These are phyloP conservation scores for Pseudotsuga menziesii DNA, from an alignment of 75 land plant species.

Conservation along the genomic window DNA sequence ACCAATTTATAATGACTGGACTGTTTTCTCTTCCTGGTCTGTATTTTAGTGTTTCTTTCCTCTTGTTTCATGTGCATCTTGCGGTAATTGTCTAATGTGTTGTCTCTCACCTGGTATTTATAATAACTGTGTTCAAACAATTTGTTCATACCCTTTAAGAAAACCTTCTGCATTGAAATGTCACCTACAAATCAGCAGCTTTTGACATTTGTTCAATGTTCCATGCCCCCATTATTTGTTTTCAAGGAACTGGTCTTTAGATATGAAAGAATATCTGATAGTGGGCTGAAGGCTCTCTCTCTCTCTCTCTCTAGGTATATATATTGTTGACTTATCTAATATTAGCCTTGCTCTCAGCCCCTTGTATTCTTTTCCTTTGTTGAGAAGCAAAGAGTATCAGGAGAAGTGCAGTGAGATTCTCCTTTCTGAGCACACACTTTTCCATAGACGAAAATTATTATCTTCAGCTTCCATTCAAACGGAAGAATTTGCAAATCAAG, in stretches of 20 bases:
- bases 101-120: neutral
- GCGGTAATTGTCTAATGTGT: neutral
- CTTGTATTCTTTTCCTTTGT: neutral
- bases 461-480: neutral
- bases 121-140: neutral
- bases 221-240: neutral
- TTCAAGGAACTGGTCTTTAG: neutral
- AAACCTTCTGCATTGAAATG: neutral
- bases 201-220: neutral
- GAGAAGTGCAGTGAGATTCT: neutral
- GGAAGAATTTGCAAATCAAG: neutral
- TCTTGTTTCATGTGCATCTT: neutral
- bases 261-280: neutral
- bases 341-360: neutral
- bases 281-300: neutral
- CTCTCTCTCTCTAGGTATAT: no score
- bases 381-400: neutral
- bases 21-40: neutral
- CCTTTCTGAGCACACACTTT: neutral
- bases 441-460: neutral
- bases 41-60: neutral
- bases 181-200: neutral
- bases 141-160: neutral
- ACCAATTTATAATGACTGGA: neutral
- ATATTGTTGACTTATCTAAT: neutral